These are phyloP conservation scores for Saxispiralis lemnorum DNA, from an alignment of 495 filamentous ascomycete genomes.

Conservation along the genomic window DNA sequence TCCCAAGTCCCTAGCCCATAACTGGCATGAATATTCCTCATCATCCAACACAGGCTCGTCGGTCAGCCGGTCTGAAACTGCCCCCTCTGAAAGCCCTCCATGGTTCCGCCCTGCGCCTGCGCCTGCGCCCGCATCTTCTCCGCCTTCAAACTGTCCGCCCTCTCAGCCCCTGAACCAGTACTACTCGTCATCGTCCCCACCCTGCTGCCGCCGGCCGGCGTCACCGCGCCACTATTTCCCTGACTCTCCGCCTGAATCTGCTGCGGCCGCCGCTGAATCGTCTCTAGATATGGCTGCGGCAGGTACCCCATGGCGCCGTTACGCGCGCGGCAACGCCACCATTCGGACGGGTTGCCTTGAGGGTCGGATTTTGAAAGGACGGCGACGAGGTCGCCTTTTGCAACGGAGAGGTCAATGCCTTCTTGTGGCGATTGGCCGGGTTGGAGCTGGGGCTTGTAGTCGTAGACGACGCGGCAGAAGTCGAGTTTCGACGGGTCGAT, in stretches of 20 bases:
- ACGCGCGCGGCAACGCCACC: conserved; percentile 92
- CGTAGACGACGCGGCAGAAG: conserved; percentile 86
- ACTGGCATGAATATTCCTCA: no score
- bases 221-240: conserved; percentile 18
- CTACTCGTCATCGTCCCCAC: conserved; percentile 25
- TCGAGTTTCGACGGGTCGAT: conserved; percentile 78
- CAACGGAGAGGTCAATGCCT: conserved; percentile 76
- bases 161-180: conserved; percentile 25
- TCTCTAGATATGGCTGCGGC: conserved; percentile 74
- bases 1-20: no score
- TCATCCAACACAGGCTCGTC: no score
- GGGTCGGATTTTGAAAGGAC: conserved; percentile 87
- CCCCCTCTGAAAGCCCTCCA: conserved; percentile 81
- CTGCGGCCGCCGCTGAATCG: conserved; percentile 50
- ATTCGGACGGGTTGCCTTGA: conserved; percentile 77
- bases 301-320: conserved; percentile 85
- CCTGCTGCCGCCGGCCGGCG: conserved; percentile 19
- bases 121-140: conserved; percentile 26
- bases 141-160: conserved; percentile 30
- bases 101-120: conserved; percentile 27
- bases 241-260: conserved; percentile 31
- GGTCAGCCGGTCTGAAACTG: conserved; percentile 33
- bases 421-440: conserved; percentile 22
- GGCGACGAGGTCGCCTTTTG: conserved; percentile 89
- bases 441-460: conserved; percentile 60